phyloP scores from a whole-genome alignment of 2,329 filamentous ascomycete genomes.

The Malbranchea zuffiana region DNA sequence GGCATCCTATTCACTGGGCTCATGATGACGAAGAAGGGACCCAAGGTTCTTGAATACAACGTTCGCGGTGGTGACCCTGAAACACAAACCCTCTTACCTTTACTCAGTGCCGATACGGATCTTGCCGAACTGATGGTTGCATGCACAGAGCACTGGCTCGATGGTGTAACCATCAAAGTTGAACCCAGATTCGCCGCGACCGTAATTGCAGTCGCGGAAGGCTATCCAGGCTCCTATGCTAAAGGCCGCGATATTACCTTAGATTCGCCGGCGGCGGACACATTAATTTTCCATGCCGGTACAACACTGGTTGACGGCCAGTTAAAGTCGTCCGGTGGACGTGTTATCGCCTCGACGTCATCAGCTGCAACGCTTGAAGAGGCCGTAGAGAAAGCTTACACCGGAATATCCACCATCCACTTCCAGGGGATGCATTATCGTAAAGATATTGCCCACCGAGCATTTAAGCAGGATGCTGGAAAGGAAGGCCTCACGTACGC shows the following conservation, averaged over 20 bases:
- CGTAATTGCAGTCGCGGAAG: conserved; percentile 84
- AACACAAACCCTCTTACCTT: conserved; percentile 71
- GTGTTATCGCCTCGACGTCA: conserved; percentile 88
- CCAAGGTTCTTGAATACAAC: conserved; percentile 84
- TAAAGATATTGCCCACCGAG: conserved; percentile 78
- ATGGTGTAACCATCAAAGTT: conserved; percentile 57
- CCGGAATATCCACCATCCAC: conserved; percentile 64
- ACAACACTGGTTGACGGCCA: conserved; percentile 55
- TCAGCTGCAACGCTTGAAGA: conserved; percentile 63
- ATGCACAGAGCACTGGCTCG: conserved; percentile 64
- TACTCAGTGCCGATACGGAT: conserved; percentile 68
- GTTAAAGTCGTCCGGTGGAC: conserved; percentile 69
- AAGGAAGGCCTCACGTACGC: conserved; percentile 65
- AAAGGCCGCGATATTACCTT: conserved; percentile 60
- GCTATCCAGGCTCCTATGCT: conserved; percentile 76
- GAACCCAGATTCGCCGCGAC: conserved; percentile 68
- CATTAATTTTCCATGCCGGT: conserved; percentile 85
- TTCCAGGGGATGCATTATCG: conserved; percentile 88
- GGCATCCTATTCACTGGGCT: conserved; percentile 51
- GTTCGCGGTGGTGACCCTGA: conserved; percentile 88
- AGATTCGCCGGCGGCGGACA: conserved; percentile 43
- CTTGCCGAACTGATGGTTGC: conserved; percentile 81
- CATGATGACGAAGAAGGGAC: conserved; percentile 75
- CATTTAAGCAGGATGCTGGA: conserved; percentile 27
- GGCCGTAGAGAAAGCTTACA: conserved; percentile 80